These are phyloP conservation scores for Carex littledalei DNA, from an alignment of 176 grass and related monocot genomes.

Conservation along the genomic window DNA sequence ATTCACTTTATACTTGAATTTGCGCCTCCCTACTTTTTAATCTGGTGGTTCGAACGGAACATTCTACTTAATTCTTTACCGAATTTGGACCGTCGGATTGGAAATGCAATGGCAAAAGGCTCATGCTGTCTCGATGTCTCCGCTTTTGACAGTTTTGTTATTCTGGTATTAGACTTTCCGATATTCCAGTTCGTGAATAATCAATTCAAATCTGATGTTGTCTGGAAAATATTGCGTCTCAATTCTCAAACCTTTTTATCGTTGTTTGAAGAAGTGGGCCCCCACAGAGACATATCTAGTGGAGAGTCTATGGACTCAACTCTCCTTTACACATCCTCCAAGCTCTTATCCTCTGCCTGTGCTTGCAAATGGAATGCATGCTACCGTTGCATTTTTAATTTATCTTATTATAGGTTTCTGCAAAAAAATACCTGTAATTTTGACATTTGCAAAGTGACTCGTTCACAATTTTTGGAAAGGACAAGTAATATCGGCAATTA, in stretches of 20 bases:
- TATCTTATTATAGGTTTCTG: neutral
- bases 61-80: neutral
- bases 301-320: neutral
- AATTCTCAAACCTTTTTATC: neutral
- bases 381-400: neutral
- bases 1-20: neutral
- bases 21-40: neutral
- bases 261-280: neutral
- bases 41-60: neutral
- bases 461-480: neutral
- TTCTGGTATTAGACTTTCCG: neutral
- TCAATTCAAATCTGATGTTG: neutral
- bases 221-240: neutral
- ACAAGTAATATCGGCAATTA: neutral
- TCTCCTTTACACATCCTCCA: constrained; percentile 19
- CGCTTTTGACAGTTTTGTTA: neutral
- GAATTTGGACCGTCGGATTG: neutral
- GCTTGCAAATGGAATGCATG: neutral
- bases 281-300: constrained; percentile 1
- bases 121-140: neutral
- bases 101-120: neutral
- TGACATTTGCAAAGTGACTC: neutral
- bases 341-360: constrained; percentile 3
- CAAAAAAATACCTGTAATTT: neutral
- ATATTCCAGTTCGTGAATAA: neutral